Base-by-base conservation (phyloP, 164 flowering plant species). In the Amborella trichopoda region DNA sequence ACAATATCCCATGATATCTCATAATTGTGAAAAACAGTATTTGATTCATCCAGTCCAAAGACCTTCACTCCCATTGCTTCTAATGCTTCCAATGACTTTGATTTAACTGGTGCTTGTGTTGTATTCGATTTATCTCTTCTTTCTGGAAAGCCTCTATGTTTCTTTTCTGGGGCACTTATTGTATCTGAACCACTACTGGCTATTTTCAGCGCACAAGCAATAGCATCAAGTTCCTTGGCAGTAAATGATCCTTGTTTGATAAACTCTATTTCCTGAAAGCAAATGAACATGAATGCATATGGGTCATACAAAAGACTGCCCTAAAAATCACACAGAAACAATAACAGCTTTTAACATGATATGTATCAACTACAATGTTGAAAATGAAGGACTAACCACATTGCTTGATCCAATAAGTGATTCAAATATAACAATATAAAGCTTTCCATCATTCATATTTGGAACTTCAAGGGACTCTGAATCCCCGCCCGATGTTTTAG, bases 51-150 rank as follows among this genome's bases (percentile, higher is more conserved):
- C 54, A 81, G 70, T 55, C 95, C 99, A 66, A 75, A 91, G 42
- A 91, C 63, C 62, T 73, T 74, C 48, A 91, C 88, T 27, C 99
- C 96, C 78, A 91, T 75, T 34, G 81, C 69, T 77, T 91, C 88
- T 16, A 87, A 56, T 50, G 62, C 61, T 58, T 84, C 28, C 49
- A 87, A 26, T 40, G 86, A 69, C 63, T 80, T 81, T 20, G 74
- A 80, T 24, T 40, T 17, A 25, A 83, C 47, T 38, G 78, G 71
- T 47, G 36, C 34, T 19, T 33, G 62, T 44, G 59, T 23, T 33
- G 57, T 36, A 57, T 59, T 69, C 56, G 53, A 25, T 44, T 40
- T 53, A 4, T 52, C 53, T 21, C 46, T 44, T 25, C 40, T 56
- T 4, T 65, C 65, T 39, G 48, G 24, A 26, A 44, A 51, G 26